phyloP scores from a whole-genome alignment of 2,329 filamentous ascomycete species.

The Verticillium alfalfae region DNA sequence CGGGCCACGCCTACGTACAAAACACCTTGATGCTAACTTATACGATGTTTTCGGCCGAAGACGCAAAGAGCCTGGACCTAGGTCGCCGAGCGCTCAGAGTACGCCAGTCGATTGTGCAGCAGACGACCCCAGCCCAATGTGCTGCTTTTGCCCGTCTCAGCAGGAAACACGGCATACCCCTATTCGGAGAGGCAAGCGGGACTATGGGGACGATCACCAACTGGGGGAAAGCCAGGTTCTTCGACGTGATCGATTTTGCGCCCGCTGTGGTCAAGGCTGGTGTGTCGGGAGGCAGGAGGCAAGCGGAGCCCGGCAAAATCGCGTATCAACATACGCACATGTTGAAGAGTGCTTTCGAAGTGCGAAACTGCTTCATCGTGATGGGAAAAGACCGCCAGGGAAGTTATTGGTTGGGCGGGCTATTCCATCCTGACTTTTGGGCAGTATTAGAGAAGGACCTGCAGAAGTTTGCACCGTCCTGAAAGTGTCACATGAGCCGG shows the following conservation, averaged over 20 bases:
- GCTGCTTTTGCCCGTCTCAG: constrained; percentile 16
- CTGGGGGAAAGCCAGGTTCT: constrained; percentile 29
- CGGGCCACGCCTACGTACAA: constrained; percentile 14
- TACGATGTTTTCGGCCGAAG: constrained; percentile 14
- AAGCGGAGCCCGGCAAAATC: constrained; percentile 12
- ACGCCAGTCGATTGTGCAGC: constrained; percentile 25
- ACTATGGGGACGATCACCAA: constrained; percentile 30
- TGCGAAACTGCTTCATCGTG: neutral
- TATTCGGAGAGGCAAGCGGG: constrained; percentile 23
- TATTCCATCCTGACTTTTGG: constrained; percentile 18
- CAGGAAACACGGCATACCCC: constrained; percentile 10
- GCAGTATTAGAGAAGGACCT: constrained; percentile 16
- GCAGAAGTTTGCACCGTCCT: neutral
- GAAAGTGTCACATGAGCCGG: no score
- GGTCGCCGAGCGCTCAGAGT: constrained; percentile 20
- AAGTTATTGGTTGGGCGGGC: constrained; percentile 20
- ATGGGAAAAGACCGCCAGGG: constrained; percentile 16
- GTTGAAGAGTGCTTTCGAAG: neutral
- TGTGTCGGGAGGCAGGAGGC: constrained; percentile 4
- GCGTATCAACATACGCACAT: constrained; percentile 10
- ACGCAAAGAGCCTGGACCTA: constrained; percentile 15
- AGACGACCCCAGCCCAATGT: constrained; percentile 26
- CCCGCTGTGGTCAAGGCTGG: constrained; percentile 16
- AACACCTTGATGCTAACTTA: constrained; percentile 17
- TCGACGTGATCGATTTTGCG: constrained; percentile 28